Percentiles rank a stretch among this genome's conserved stretches.
Conservation (phyloP, 176 grass and related monocot species). For the Eremochloa ophiuroides region DNA sequence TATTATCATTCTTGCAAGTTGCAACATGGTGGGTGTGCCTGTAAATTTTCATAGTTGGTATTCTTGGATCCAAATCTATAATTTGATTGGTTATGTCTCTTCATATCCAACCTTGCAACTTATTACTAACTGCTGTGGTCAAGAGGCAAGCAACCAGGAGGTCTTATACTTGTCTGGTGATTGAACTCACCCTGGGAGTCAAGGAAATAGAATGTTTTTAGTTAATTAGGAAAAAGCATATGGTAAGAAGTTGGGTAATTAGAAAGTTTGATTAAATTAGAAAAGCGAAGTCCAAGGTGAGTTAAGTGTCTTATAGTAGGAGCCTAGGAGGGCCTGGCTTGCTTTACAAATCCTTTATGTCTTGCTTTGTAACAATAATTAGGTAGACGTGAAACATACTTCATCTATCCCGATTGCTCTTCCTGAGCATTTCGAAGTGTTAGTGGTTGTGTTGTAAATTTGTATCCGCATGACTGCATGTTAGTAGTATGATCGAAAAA, state of each 20-base stretch:
- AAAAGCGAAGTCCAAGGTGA: background rate
- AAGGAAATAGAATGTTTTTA: background rate
- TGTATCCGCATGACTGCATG: background rate
- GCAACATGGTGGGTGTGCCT: constrained; percentile 1
- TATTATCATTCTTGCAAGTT: background rate
- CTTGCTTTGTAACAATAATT: background rate
- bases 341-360: background rate
- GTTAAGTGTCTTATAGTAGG: background rate
- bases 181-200: background rate
- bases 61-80: background rate
- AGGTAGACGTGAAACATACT: background rate
- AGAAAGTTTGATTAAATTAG: background rate
- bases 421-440: background rate
- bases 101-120: constrained; percentile 1
- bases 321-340: background rate
- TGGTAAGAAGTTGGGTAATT: background rate
- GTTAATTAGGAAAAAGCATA: background rate
- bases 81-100: background rate
- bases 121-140: background rate
- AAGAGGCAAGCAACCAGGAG: background rate
- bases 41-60: background rate
- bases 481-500: background rate
- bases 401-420: background rate
- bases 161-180: background rate
- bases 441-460: background rate